Evolutionary conservation across 1,284 basidiomycete species (phyloP).

Genomic region (Phylloboletellus chloephorus): DNA sequence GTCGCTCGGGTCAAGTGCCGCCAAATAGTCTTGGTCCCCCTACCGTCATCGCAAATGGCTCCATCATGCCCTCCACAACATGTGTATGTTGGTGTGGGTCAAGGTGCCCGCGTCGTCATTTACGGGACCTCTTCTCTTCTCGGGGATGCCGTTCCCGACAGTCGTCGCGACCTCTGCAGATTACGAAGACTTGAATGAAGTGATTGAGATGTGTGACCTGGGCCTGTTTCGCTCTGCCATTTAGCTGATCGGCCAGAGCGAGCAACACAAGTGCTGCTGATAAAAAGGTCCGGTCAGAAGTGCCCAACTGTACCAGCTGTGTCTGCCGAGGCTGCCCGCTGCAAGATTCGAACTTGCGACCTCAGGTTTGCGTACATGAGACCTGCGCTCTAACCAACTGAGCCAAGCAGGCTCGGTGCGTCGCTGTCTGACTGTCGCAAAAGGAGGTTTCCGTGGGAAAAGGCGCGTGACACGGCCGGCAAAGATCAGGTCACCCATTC

Average conservation of each 20-base stretch:
- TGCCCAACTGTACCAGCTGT: no score
- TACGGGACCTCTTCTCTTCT: no score
- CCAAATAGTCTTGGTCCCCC: conserved; percentile 40
- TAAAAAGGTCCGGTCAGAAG: no score
- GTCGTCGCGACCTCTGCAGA: conserved; percentile 53
- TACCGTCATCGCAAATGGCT: conserved; percentile 37
- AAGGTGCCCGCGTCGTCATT: conserved; percentile 42
- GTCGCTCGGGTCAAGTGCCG: conserved; percentile 40
- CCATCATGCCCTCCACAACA: conserved; percentile 25
- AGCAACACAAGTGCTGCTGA: no score
- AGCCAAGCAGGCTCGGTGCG: conserved; percentile 25
- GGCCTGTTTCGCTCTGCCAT: neutral
- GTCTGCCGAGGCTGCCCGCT: conserved; percentile 32
- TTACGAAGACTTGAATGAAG: conserved; percentile 27
- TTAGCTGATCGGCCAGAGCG: neutral
- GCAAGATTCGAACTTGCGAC: conserved; percentile 60
- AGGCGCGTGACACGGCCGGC: no score
- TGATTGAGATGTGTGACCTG: conserved; percentile 12
- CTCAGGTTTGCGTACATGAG: conserved; percentile 47
- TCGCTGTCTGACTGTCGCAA: neutral
- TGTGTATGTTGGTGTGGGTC: conserved; percentile 29
- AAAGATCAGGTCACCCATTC: conserved; percentile 1
- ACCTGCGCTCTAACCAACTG: conserved; percentile 37
- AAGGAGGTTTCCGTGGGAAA: conserved; percentile 21
- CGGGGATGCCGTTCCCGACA: no score